Evolutionary conservation across 257 asterid species (phyloP), one percentile per base, ranked within the genome.

Genomic region (Echium plantagineum): DNA sequence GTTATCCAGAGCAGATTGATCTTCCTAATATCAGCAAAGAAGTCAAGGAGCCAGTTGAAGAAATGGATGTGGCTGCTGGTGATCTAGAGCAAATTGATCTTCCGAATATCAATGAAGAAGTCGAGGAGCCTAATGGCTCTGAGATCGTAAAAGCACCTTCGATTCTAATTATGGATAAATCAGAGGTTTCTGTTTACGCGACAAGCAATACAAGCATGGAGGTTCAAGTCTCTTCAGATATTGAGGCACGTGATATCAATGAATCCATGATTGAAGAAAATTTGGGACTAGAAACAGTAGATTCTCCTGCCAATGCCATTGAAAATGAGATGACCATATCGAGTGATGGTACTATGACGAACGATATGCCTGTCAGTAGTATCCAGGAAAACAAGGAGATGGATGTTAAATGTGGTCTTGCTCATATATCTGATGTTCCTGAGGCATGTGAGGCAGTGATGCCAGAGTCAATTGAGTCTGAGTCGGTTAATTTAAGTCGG

Each of bases 401-500:
- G 71, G 94, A 77, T 73, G 62, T 76, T 68, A 84, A 75, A 69
- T 78, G 72, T 73, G 89, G 49, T 64, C 61, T 73, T 21, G 57
- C 78, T 75, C 71, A 68, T 76, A 74, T 57, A 71, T 77, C 85
- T 64, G 94, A 80, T 72, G 77, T 76, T 77, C 60, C 86, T 62
- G 85, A 84, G 79, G 81, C 78, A 75, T 58, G 85, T 62, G 85
- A 84, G 79, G 81, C 78, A 75, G 77, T 73, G 72, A 69, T 85
- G 85, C 82, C 78, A 57, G 86, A 75, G 79, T 83, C 82, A 64
- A 48, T 76, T 69, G 77, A 81, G 84, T 74, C 90, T 74, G 88
- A 68, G 81, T 75, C 86, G 60, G 85, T 84, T 75, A 81, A 81
- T 80, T 76, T 85, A 73, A 85, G 95, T 83, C 90, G 96, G 98